Percentiles rank a stretch among this genome's conserved stretches.
Evolutionary conservation across 441 rosid genomes (phyloP).

Genomic region (Cnidoscolus chayamansa): DNA sequence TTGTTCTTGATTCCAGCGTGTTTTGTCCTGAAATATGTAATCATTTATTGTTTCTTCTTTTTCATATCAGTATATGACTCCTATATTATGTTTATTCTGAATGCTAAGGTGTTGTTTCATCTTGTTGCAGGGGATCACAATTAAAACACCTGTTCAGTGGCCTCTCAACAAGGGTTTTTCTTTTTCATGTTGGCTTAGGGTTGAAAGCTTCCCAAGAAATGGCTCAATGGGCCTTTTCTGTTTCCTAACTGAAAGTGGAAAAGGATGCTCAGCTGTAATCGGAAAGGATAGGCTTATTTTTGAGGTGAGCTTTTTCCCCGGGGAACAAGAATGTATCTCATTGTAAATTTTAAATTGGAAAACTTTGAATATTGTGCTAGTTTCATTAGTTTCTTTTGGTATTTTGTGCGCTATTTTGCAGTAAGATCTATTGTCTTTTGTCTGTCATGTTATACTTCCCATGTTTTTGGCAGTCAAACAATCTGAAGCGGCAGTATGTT

Average conservation of each 20-base stretch:
- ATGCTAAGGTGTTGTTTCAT: slow-evolving; percentile 9
- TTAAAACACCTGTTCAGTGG: slow-evolving; percentile 91
- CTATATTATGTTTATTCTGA: not conserved
- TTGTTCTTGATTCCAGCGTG: not conserved
- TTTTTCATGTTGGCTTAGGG: slow-evolving; percentile 98
- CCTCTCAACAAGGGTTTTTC: slow-evolving; percentile 95
- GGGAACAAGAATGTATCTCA: slow-evolving; percentile 16
- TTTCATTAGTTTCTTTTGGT: not conserved
- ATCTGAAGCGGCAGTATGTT: slow-evolving; percentile 75
- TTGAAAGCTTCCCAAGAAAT: slow-evolving; percentile 76
- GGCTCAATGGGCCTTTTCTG: slow-evolving; percentile 90
- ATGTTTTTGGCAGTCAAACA: slow-evolving; percentile 60
- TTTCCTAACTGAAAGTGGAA: slow-evolving; percentile 89
- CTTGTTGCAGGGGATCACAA: slow-evolving; percentile 66
- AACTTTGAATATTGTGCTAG: slow-evolving; percentile 7
- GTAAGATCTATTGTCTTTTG: not conserved
- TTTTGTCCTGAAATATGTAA: not conserved
- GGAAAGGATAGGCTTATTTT: slow-evolving; percentile 70
- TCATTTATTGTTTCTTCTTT: not conserved
- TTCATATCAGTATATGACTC: not conserved
- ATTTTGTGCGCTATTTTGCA: slow-evolving; percentile 8
- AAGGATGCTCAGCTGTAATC: slow-evolving; percentile 82
- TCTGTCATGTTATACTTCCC: slow-evolving; percentile 23
- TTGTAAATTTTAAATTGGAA: slow-evolving; percentile 1
- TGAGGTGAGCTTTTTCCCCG: slow-evolving; percentile 48